Percentiles rank a stretch among this genome's conserved stretches.
phyloP scores from a whole-genome alignment of 2,329 filamentous ascomycete species.

The Periconia sp. region DNA sequence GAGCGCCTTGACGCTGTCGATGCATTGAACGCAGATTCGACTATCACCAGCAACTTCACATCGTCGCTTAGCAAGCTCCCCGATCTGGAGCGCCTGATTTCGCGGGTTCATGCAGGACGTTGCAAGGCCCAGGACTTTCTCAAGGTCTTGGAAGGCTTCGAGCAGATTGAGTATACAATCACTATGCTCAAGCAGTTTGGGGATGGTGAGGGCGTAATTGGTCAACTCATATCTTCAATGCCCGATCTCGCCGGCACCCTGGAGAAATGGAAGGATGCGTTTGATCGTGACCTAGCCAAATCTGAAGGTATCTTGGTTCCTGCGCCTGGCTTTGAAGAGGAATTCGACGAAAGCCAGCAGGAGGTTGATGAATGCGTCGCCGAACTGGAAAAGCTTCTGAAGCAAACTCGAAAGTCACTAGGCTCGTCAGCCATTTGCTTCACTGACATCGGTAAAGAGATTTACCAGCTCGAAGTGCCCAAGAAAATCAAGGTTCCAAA shows the following conservation, averaged over 20 bases:
- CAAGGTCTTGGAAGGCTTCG: constrained; percentile 90
- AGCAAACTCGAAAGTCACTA: constrained; percentile 70
- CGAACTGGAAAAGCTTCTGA: constrained; percentile 71
- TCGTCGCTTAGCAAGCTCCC: constrained; percentile 88
- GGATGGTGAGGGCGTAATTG: constrained; percentile 79
- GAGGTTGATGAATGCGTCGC: constrained; percentile 73
- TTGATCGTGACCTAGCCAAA: constrained; percentile 78
- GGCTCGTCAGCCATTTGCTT: constrained; percentile 65
- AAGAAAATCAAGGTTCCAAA: constrained; percentile 84
- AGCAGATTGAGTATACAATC: constrained; percentile 96
- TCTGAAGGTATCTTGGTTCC: constrained; percentile 83
- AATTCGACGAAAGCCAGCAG: constrained; percentile 84
- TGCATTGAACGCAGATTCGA: constrained; percentile 80
- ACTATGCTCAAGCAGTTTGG: constrained; percentile 72
- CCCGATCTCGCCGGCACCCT: constrained; percentile 76
- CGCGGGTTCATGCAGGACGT: constrained; percentile 87
- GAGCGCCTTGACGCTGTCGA: constrained; percentile 93
- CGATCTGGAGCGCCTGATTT: constrained; percentile 90
- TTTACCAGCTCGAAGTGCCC: constrained; percentile 92
- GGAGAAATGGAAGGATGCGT: constrained; percentile 86
- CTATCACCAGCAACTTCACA: constrained; percentile 82
- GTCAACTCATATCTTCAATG: constrained; percentile 81
- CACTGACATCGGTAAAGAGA: constrained; percentile 87
- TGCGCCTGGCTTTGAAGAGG: constrained; percentile 82
- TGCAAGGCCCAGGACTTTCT: constrained; percentile 92